Evolutionary conservation across 1,284 basidiomycete species (phyloP).

Genomic region (Ganoderma resinaceum): DNA sequence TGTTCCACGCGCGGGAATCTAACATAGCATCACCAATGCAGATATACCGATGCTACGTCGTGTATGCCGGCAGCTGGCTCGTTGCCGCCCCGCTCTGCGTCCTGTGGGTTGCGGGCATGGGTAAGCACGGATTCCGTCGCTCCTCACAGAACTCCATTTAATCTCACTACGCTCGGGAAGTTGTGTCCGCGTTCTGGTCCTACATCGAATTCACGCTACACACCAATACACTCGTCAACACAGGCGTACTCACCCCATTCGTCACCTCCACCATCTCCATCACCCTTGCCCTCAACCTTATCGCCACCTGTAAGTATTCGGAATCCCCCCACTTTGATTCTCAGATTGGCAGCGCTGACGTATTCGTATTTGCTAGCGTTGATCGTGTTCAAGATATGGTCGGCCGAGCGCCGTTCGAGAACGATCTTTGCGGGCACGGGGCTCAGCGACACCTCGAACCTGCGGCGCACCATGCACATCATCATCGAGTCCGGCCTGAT

Average conservation of each 20-base stretch:
- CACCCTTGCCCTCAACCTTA: constrained; percentile 45
- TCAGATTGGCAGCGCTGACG: background rate
- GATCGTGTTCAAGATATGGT: background rate
- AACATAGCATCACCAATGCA: constrained; percentile 7
- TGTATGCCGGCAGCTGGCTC: constrained; percentile 30
- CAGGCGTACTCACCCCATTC: constrained; percentile 39
- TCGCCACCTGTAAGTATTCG: constrained; percentile 44
- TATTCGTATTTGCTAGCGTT: background rate
- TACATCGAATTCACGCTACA: constrained; percentile 2
- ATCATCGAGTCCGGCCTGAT: constrained; percentile 19
- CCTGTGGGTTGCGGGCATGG: constrained; percentile 8
- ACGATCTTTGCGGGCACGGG: background rate
- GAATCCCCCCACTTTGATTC: background rate
- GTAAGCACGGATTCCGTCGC: background rate
- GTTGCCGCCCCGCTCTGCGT: constrained; percentile 12
- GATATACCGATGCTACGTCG: constrained; percentile 40
- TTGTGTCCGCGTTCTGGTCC: background rate
- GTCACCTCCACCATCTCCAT: constrained; percentile 46
- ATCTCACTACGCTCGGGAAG: background rate
- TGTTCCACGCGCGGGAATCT: background rate
- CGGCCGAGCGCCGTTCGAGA: background rate
- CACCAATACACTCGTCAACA: constrained; percentile 13
- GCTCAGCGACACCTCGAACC: background rate
- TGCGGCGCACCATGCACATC: constrained; percentile 12
- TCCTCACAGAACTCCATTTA: no score